Evolutionary conservation across 176 grass and related monocot species (phyloP).

Genomic region (Carex pumila): DNA sequence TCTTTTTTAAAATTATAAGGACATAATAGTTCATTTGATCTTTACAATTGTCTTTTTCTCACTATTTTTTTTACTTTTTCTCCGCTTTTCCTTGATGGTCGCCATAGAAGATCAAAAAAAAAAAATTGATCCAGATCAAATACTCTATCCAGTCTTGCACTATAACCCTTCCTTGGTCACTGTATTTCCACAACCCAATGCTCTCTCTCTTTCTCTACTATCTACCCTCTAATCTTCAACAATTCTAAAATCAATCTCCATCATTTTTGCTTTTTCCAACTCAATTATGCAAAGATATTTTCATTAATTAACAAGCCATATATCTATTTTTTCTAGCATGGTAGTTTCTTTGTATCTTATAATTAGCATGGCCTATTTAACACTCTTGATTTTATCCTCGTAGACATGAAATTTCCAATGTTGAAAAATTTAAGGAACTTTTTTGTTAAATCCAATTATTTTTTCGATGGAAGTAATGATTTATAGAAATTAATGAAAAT

Average conservation of each 20-base stretch:
- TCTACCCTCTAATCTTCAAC: background rate
- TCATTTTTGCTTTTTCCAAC: background rate
- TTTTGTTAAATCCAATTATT: background rate
- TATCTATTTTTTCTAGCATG: background rate
- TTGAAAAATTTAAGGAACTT: background rate
- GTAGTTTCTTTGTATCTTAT: background rate
- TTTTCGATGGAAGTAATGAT: background rate
- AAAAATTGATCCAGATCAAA: too few relatives aligned
- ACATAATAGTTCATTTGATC: too few relatives aligned
- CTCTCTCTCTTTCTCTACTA: background rate
- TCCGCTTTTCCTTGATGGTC: too few relatives aligned
- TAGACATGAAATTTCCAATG: background rate
- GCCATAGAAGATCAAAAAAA: too few relatives aligned
- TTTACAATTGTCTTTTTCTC: too few relatives aligned
- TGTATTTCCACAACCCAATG: conserved; percentile 4
- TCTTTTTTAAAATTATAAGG: too few relatives aligned
- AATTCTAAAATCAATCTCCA: background rate
- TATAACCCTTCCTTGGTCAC: background rate
- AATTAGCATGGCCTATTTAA: background rate
- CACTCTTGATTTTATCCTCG: background rate
- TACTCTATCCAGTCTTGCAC: background rate
- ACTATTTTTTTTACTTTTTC: too few relatives aligned
- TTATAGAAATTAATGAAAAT: background rate
- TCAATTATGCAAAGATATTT: background rate
- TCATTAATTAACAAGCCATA: background rate